A percentile compares a stretch with the other conserved stretches of the same genome.
These are phyloP conservation scores for Tetrapisispora phaffii DNA, from an alignment of 805 yeast genomes.

Conservation along the genomic window DNA sequence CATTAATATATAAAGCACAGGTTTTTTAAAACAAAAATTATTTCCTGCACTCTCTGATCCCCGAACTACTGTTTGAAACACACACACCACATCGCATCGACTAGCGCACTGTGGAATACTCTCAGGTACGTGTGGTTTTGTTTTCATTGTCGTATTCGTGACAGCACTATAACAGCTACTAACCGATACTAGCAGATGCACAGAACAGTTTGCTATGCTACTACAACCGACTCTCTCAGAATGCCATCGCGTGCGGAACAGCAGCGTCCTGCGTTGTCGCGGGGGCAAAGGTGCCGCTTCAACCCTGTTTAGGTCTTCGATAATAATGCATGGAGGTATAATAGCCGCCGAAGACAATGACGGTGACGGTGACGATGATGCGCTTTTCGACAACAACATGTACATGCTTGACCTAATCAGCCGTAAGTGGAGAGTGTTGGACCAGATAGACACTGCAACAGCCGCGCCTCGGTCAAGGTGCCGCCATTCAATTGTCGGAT, in stretches of 20 bases:
- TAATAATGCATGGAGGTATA: conserved; percentile 55
- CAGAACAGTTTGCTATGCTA: not conserved
- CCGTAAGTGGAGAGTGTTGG: not conserved
- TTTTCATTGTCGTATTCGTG: not conserved
- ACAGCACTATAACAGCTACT: not conserved
- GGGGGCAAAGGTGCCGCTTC: conserved; percentile 46
- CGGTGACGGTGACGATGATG: not conserved
- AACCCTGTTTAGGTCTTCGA: conserved; percentile 45
- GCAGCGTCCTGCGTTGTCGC: not conserved
- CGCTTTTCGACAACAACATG: not conserved
- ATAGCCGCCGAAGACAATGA: not conserved
- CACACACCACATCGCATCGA: too few species aligned
- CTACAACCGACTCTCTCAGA: not conserved
- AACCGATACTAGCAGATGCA: too few species aligned
- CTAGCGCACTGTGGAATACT: too few species aligned
- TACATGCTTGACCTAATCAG: not conserved
- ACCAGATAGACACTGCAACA: not conserved
- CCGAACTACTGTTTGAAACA: too few species aligned
- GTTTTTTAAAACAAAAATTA: too few species aligned
- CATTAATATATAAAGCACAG: too few species aligned
- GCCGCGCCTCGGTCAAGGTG: conserved; percentile 30
- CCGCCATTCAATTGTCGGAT: conserved; percentile 48
- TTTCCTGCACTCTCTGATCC: too few species aligned
- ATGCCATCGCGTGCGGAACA: too few species aligned
- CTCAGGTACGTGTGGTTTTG: too few species aligned